phyloP scores from a whole-genome alignment of 23 red algal genomes.

The Gracilariopsis chorda region DNA sequence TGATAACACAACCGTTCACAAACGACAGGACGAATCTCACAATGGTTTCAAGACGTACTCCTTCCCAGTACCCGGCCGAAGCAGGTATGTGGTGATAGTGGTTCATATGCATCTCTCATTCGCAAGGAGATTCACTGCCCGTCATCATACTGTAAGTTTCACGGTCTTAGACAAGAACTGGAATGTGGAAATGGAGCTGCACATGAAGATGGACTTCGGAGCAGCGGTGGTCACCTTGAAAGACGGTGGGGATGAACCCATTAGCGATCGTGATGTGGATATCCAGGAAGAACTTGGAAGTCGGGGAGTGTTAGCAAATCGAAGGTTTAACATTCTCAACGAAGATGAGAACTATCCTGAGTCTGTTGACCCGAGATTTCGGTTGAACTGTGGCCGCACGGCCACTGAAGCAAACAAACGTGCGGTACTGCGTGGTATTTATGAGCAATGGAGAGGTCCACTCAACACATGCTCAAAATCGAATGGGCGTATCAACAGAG shows the following conservation, averaged over 20 bases:
- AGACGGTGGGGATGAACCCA: background rate
- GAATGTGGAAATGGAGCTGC: background rate
- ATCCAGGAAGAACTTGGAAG: background rate
- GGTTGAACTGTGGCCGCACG: background rate
- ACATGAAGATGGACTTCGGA: slow-evolving; percentile 37
- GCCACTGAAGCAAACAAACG: background rate
- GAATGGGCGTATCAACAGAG: background rate
- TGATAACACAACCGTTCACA: background rate
- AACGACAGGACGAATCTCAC: slow-evolving; percentile 28
- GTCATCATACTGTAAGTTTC: slow-evolving; percentile 6
- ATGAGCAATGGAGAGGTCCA: slow-evolving; percentile 42
- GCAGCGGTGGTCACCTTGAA: background rate
- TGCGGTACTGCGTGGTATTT: background rate
- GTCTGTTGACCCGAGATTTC: background rate
- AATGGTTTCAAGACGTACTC: slow-evolving; percentile 58
- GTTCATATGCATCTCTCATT: slow-evolving; percentile 42
- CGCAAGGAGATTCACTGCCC: slow-evolving; percentile 13
- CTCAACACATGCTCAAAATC: slow-evolving; percentile 3
- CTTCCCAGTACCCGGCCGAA: background rate
- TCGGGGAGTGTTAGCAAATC: background rate
- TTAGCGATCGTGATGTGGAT: background rate
- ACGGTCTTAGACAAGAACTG: background rate
- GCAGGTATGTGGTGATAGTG: background rate
- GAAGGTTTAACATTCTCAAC: slow-evolving; percentile 12
- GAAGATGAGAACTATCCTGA: background rate